Conservation (phyloP, 2,329 filamentous ascomycete species). For the Epichloe brachyelytri region DNA sequence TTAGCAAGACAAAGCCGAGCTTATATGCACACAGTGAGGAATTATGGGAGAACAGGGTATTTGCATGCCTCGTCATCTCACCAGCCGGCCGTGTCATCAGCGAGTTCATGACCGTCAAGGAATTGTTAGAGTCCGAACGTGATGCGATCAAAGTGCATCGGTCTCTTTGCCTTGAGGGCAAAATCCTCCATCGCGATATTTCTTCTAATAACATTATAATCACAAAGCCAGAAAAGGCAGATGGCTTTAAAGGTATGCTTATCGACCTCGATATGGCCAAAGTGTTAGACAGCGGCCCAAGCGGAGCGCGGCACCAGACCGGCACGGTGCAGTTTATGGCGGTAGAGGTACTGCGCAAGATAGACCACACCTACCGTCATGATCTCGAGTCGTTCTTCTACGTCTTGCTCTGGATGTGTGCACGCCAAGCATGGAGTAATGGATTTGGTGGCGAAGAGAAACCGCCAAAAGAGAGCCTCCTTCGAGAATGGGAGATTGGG, state of each 20-base stretch:
- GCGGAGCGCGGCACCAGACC: conserved; percentile 13
- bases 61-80: conserved; percentile 5
- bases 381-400: too few relatives aligned
- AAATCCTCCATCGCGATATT: neutral
- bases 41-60: conserved; percentile 5
- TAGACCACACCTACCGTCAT: conserved; percentile 10
- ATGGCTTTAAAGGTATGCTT: conserved; percentile 14
- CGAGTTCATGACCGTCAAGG: neutral
- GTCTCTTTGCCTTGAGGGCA: neutral
- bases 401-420: conserved; percentile 10
- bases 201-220: neutral
- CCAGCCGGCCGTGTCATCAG: conserved; percentile 5
- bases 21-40: conserved; percentile 6
- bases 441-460: neutral
- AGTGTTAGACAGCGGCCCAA: conserved; percentile 10
- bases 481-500: conserved; percentile 6
- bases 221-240: neutral
- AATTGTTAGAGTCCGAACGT: neutral
- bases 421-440: conserved; percentile 5
- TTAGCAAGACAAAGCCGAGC: conserved; percentile 4
- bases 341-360: conserved; percentile 18
- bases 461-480: neutral
- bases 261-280: conserved; percentile 10
- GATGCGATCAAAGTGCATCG: conserved; percentile 3
- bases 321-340: conserved; percentile 23